A percentile compares a stretch with the other conserved stretches of the same genome.
Evolutionary conservation across 495 filamentous ascomycete species (phyloP).

Genomic region (Cryomyces minteri): DNA sequence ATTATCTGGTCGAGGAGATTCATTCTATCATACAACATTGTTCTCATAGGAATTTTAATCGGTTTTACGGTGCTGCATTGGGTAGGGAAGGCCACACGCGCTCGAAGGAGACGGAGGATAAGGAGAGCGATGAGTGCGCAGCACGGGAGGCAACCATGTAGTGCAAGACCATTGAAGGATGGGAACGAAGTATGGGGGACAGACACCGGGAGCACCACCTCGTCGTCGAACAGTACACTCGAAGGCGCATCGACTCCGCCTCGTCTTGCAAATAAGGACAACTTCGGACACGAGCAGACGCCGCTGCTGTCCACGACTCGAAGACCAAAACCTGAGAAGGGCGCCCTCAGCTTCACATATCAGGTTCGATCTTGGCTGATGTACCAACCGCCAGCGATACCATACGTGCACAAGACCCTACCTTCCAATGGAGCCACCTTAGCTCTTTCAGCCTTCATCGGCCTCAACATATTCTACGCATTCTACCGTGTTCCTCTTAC

Average conservation of each 20-base stretch:
- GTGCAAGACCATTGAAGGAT: background rate
- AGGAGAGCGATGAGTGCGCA: background rate
- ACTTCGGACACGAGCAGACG: slow-evolving; percentile 3
- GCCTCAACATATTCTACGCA: slow-evolving; percentile 35
- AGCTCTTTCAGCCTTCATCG: slow-evolving; percentile 27
- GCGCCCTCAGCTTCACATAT: background rate
- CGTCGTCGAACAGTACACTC: slow-evolving; percentile 16
- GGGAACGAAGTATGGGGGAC: background rate
- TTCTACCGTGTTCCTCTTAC: slow-evolving; percentile 28
- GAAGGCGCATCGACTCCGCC: slow-evolving; percentile 9
- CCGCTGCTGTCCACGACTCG: slow-evolving; percentile 5
- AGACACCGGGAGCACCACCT: slow-evolving; percentile 1
- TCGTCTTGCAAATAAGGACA: background rate
- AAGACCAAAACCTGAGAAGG: background rate
- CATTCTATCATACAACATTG: slow-evolving; percentile 13
- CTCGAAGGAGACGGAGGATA: slow-evolving; percentile 1
- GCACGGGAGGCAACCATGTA: background rate
- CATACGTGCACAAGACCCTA: slow-evolving; percentile 31
- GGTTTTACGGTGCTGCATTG: slow-evolving; percentile 11
- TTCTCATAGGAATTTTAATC: slow-evolving; percentile 7
- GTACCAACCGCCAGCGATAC: slow-evolving; percentile 35
- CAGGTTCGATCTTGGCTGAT: slow-evolving; percentile 19
- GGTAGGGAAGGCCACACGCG: slow-evolving; percentile 1
- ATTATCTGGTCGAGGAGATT: slow-evolving; percentile 10
- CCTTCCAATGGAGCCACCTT: slow-evolving; percentile 34